phyloP scores from a whole-genome alignment of 495 filamentous ascomycete genomes.

The Penicillium nucicola region DNA sequence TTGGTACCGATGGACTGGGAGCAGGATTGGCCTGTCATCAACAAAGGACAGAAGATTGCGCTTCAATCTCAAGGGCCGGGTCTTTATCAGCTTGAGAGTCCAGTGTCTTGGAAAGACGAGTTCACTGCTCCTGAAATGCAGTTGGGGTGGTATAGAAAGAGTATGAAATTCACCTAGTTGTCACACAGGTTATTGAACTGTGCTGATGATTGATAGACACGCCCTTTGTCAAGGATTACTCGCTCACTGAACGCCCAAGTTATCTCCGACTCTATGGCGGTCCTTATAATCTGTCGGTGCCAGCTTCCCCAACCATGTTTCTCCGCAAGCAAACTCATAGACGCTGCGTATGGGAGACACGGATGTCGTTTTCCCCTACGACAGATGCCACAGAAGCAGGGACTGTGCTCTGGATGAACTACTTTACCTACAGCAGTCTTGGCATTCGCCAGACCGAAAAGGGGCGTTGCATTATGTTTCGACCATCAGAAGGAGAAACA shows the following conservation, averaged over 20 bases:
- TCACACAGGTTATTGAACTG: too few relatives aligned
- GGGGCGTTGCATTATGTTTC: constrained; percentile 23
- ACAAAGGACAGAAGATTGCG: constrained; percentile 37
- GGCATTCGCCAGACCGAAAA: constrained; percentile 24
- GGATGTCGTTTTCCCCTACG: constrained; percentile 26
- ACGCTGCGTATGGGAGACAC: constrained; percentile 33
- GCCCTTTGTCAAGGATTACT: constrained; percentile 30
- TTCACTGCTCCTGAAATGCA: constrained; percentile 26
- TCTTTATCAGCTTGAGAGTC: constrained; percentile 18
- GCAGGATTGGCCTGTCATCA: constrained; percentile 48
- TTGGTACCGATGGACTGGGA: constrained; percentile 44
- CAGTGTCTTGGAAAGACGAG: constrained; percentile 37
- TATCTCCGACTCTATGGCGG: constrained; percentile 39
- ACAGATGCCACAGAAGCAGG: constrained; percentile 35
- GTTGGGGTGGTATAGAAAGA: constrained; percentile 45
- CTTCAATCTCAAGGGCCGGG: constrained; percentile 30
- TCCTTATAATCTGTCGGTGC: constrained; percentile 37
- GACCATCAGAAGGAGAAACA: constrained; percentile 10
- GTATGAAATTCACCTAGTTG: constrained; percentile 9
- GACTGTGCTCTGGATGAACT: constrained; percentile 40
- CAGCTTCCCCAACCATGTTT: constrained; percentile 40
- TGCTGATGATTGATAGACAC: constrained; percentile 21
- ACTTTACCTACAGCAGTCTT: constrained; percentile 36
- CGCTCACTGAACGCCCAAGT: constrained; percentile 30
- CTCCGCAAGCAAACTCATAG: constrained; percentile 42